A percentile compares a stretch with the other conserved stretches of the same genome.
phyloP scores from a whole-genome alignment of 129 eudicot species.

The Saposhnikovia divaricata region DNA sequence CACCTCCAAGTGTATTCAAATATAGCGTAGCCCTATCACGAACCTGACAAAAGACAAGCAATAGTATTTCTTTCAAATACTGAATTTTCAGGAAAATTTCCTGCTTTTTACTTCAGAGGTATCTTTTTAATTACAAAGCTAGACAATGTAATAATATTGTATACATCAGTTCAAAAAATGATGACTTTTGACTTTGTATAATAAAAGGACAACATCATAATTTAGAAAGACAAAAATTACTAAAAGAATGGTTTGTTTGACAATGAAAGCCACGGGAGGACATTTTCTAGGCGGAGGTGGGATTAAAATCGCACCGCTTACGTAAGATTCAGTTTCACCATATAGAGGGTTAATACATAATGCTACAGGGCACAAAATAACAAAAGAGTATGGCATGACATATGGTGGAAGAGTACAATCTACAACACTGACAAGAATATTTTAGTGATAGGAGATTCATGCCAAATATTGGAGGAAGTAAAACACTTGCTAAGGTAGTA shows the following conservation, averaged over 20 bases:
- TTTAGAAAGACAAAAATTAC: not conserved
- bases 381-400: not conserved
- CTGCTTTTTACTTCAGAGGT: not conserved
- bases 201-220: not conserved
- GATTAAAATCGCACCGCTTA: not conserved
- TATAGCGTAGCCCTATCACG: conserved; percentile 95
- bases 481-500: not conserved
- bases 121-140: not conserved
- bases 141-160: not conserved
- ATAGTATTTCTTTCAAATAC: not conserved
- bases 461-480: not conserved
- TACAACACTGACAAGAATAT: not conserved
- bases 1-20: conserved; percentile 81
- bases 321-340: not conserved
- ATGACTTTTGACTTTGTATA: not conserved
- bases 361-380: not conserved
- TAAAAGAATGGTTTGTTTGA: not conserved
- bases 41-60: conserved; percentile 41
- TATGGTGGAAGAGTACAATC: not conserved
- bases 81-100: not conserved
- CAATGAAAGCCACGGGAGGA: not conserved
- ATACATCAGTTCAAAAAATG: not conserved
- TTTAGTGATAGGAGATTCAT: not conserved
- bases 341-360: not conserved
- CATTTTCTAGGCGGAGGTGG: not conserved